Conservation (phyloP, 2,329 filamentous ascomycete genomes). For the Neonectria hederae region DNA sequence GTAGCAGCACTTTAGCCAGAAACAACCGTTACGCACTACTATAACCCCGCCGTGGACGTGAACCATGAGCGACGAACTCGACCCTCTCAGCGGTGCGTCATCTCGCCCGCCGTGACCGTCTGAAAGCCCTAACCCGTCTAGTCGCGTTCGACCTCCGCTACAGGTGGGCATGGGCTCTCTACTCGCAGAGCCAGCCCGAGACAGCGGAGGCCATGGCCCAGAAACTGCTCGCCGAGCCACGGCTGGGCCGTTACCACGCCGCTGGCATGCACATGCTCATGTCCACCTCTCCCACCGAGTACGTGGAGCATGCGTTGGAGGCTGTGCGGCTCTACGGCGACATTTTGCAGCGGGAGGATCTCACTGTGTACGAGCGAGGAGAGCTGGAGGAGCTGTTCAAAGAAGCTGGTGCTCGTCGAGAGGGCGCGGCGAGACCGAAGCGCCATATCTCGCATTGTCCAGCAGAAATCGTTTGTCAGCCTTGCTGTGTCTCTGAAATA, state of each 20-base stretch:
- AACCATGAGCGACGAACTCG: background rate
- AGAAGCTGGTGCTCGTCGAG: background rate
- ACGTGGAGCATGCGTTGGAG: background rate
- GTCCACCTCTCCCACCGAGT: background rate
- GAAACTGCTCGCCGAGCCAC: background rate
- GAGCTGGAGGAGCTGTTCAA: background rate
- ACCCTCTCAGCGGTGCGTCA: background rate
- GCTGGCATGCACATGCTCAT: background rate
- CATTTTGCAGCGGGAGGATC: background rate
- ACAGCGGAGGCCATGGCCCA: background rate
- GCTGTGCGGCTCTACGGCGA: background rate
- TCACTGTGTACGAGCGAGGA: background rate
- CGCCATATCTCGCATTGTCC: background rate
- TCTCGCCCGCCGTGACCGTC: background rate
- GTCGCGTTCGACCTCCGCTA: background rate
- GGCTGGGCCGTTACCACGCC: background rate
- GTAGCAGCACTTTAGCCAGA: too few species aligned
- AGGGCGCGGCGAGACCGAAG: background rate
- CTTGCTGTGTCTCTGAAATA: background rate
- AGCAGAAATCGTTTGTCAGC: background rate
- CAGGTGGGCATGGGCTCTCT: background rate
- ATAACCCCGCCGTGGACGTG: background rate
- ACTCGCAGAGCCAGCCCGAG: background rate
- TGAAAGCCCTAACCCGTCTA: background rate
- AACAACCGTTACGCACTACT: too few species aligned